Conservation (phyloP, 2,329 filamentous ascomycete genomes). For the Exophiala xenobiotica region DNA sequence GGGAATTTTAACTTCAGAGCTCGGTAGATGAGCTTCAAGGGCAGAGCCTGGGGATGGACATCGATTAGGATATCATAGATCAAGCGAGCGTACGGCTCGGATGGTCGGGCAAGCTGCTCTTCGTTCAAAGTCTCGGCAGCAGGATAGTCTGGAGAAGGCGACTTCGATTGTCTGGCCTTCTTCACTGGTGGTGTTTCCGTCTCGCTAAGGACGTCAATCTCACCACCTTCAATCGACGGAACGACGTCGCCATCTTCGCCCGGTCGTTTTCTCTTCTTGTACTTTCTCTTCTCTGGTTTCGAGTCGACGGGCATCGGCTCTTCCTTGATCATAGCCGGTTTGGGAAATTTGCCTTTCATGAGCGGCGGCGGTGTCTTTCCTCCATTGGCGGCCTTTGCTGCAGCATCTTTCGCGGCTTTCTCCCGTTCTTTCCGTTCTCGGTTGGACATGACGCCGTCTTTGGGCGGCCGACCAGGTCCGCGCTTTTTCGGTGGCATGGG, state of each 20-base stretch:
- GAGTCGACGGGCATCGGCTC: slow-evolving; percentile 35
- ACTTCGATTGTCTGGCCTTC: slow-evolving; percentile 46
- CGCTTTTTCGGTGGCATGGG: slow-evolving; percentile 41
- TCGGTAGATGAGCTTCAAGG: slow-evolving; percentile 65
- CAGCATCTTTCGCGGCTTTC: slow-evolving; percentile 52
- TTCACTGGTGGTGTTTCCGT: slow-evolving; percentile 33
- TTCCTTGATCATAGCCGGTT: slow-evolving; percentile 30
- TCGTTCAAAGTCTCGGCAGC: slow-evolving; percentile 60
- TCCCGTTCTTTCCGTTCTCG: slow-evolving; percentile 58
- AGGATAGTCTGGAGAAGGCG: slow-evolving; percentile 61
- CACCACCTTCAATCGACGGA: slow-evolving; percentile 41
- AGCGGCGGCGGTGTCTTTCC: slow-evolving; percentile 44
- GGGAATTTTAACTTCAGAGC: slow-evolving; percentile 63
- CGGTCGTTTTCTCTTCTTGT: slow-evolving; percentile 50
- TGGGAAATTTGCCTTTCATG: slow-evolving; percentile 34
- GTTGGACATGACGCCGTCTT: slow-evolving; percentile 67
- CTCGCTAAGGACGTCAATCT: slow-evolving; percentile 23
- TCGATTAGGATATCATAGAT: slow-evolving; percentile 61
- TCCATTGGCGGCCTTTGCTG: slow-evolving; percentile 44
- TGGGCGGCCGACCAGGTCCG: slow-evolving; percentile 64
- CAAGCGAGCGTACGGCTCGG: slow-evolving; percentile 62
- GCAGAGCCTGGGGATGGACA: slow-evolving; percentile 55
- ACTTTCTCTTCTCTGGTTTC: slow-evolving; percentile 50
- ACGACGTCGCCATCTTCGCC: slow-evolving; percentile 44
- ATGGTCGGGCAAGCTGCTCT: slow-evolving; percentile 62